Evolutionary conservation across 176 grass and related monocot genomes (phyloP).

Genomic region (Canna indica): DNA sequence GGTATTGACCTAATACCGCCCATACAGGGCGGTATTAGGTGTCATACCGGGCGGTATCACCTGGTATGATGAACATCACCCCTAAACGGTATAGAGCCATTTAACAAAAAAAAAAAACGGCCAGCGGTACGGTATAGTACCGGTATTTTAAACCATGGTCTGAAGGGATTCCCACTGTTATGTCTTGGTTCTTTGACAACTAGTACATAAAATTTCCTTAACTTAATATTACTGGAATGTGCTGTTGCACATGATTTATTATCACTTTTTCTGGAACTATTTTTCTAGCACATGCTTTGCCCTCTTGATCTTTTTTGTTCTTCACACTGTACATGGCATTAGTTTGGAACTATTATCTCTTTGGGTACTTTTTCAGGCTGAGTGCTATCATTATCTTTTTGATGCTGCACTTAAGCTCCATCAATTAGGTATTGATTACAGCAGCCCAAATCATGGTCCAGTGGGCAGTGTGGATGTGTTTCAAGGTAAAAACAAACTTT

Average conservation of each 20-base stretch:
- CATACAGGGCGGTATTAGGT: too few species aligned
- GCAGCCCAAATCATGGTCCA: slow-evolving; percentile 62
- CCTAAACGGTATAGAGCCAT: too few species aligned
- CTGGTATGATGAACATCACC: too few species aligned
- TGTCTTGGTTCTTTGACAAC: not conserved
- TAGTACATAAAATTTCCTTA: not conserved
- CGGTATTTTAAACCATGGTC: too few species aligned
- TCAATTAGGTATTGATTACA: slow-evolving; percentile 82
- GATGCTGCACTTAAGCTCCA: slow-evolving; percentile 85
- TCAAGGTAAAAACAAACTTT: slow-evolving; percentile 19
- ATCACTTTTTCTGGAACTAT: not conserved
- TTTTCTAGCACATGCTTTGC: not conserved
- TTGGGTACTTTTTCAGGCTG: slow-evolving; percentile 50
- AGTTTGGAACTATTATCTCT: slow-evolving; percentile 10
- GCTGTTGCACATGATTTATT: not conserved
- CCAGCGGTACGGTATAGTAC: too few species aligned
- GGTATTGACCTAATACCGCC: too few species aligned
- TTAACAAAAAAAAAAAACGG: too few species aligned
- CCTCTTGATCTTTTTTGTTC: not conserved
- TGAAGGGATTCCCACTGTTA: too few species aligned
- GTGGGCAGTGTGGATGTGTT: slow-evolving; percentile 35
- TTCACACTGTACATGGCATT: not conserved
- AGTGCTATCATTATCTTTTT: slow-evolving; percentile 95
- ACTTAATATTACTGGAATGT: not conserved
- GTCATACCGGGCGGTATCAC: too few species aligned